Base-by-base conservation (phyloP, 2,329 filamentous ascomycete species). In the Clonostachys sp. region DNA sequence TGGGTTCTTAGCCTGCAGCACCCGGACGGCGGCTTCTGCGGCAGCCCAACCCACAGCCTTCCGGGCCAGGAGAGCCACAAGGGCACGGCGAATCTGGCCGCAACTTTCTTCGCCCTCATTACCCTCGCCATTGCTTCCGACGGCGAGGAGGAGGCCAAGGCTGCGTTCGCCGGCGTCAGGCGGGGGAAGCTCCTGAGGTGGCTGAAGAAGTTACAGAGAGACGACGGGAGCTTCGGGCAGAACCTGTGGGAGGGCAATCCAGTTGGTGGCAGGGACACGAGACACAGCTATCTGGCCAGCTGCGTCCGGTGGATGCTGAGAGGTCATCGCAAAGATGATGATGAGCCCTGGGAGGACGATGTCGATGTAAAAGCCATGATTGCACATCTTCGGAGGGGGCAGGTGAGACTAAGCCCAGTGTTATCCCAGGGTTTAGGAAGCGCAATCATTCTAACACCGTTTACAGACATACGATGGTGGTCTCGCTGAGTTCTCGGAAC, bases 1-100 rank as follows among this genome's bases (percentile, higher is more conserved):
- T 97, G 92, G 91, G 83, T 97, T 41, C 86, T 97, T 51, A 76
- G 78, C 41, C 90, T 91, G 60, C 92, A 96, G 65, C 87, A 96
- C 56, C 85, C 88, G 0, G 74, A 80, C 35, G 94, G 94, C 30
- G 94, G 94, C 14, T 97, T 99, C 68, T 86, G 89, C 53, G 91
- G 90, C 39, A 91, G 89, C 52, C 87, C 91, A 2, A 89, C 78
- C 67, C 63, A 95, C 75, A 50, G 55, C 3, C 50, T 60, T 10
- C 41, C 47, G 1, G 61, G 56, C 2, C 57, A 60, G 60, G 36
- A 39, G 6, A 18, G 36, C 36, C 80, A 61, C 67, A 70, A 54
- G 55, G 68, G 68, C 12, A 63, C 67, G 6, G 76, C 91, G 1
- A 95, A 92, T 64, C 69, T 97, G 14, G 87, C 91, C 0, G 89